phyloP scores from a whole-genome alignment of 345 rosid genomes.

The Dimocarpus longan region DNA sequence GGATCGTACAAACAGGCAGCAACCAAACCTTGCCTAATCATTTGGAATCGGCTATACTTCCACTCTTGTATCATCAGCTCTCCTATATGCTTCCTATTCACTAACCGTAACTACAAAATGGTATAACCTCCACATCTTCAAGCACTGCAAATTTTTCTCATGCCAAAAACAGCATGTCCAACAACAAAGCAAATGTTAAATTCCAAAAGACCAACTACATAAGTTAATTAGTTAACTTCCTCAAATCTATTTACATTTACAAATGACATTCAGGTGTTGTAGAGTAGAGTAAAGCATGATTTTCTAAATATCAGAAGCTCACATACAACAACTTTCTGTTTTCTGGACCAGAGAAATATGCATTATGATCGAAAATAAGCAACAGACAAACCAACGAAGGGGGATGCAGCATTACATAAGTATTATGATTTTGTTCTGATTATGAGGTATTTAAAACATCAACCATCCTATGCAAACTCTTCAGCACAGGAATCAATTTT shows the following conservation, averaged over 20 bases:
- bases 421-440: background rate
- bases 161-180: background rate
- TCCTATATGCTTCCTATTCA: background rate
- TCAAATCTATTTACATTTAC: background rate
- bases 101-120: background rate
- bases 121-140: background rate
- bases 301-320: background rate
- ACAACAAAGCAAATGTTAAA: background rate
- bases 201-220: background rate
- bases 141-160: background rate
- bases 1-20: background rate
- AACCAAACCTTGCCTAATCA: background rate
- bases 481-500: no score
- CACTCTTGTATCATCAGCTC: background rate
- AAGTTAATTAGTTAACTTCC: background rate
- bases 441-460: background rate
- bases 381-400: background rate
- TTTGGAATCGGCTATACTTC: background rate
- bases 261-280: background rate
- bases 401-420: background rate
- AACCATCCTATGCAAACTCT: background rate
- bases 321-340: background rate
- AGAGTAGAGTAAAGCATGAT: background rate
- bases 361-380: background rate
- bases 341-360: background rate